Base-by-base conservation (phyloP, 1,284 basidiomycete species). In the Austropuccinia psidii region DNA sequence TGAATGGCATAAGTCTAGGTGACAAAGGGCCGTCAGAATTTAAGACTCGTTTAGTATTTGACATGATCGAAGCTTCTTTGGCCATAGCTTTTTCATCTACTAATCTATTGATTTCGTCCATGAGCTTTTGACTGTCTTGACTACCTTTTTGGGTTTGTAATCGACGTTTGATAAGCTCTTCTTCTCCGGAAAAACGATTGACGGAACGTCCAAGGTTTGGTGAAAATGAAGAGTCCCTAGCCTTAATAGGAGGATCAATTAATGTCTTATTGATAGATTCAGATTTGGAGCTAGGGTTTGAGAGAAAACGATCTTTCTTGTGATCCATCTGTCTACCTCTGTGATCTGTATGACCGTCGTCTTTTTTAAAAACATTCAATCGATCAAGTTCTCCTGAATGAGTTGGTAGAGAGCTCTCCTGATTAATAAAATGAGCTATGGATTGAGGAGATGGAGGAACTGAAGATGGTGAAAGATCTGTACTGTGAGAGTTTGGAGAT, bases 151-250 rank as follows among this genome's bases (percentile, higher is more conserved):
- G 31, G 9, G 57, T 49, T 37, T 72, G 43, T 29, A 58, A 62
- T 2, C 57, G 68, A 17, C 68, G 54, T 41, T 58, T 60, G 21
- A 58, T 37, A 24, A 72, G 24, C 31, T 60, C 54, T 43, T 69
- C 39, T 33, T 72, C 68, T 21, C 68, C 68, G 13, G 68, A 72
- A 47, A 72, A 72, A 49, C 68, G 68, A 19, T 45, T 43, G 8
- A 72, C 57, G 13, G 68, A 61, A 31, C 62, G 62, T 5, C 62
- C 62, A 50, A 65, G 29, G 47, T 21, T 37, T 17, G 62, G 31
- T 21, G 62, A 65, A 11, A 65, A 50, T 29, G 62, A n/a, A 21
- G 62, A 37, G 31, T 45, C 47, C 39, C 21, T 33, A 24, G 33
- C 17, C 15, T 61, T 24, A n/a, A n/a, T n/a, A n/a, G n/a, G n/a